phyloP scores from a whole-genome alignment of 2,329 filamentous ascomycete genomes.

The Chrysosphaeria jannelii region DNA sequence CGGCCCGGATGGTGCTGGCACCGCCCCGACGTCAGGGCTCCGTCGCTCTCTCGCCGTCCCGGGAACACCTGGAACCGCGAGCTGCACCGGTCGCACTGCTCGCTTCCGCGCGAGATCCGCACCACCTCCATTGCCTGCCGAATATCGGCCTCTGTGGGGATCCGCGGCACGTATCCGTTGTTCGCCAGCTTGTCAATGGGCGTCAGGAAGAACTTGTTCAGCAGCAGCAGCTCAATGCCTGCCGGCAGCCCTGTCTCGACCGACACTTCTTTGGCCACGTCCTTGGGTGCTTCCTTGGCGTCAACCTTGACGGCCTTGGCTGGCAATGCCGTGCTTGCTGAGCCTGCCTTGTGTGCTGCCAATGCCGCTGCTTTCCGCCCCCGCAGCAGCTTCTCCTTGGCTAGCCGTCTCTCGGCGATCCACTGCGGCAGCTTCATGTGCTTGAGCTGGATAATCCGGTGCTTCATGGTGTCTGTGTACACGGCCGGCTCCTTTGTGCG shows the following conservation, averaged over 20 bases:
- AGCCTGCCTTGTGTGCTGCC: background rate
- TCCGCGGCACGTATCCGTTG: slow-evolving; percentile 43
- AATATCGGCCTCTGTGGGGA: slow-evolving; percentile 37
- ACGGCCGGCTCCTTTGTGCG: slow-evolving; percentile 28
- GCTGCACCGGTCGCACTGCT: slow-evolving; percentile 65
- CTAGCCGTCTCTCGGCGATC: slow-evolving; percentile 24
- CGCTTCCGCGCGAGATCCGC: slow-evolving; percentile 41
- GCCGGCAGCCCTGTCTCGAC: slow-evolving; percentile 39
- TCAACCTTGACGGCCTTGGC: background rate
- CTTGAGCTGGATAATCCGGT: slow-evolving; percentile 44
- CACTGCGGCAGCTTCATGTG: slow-evolving; percentile 46
- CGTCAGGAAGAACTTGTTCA: slow-evolving; percentile 26
- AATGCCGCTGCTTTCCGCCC: slow-evolving; percentile 14
- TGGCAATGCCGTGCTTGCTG: background rate
- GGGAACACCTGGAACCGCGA: slow-evolving; percentile 80
- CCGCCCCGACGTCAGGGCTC: slow-evolving; percentile 38
- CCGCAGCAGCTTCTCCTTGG: slow-evolving; percentile 7
- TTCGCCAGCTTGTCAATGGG: slow-evolving; percentile 29
- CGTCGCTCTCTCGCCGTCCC: slow-evolving; percentile 48
- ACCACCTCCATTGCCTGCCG: slow-evolving; percentile 32
- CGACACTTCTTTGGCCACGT: background rate
- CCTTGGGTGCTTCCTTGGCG: background rate
- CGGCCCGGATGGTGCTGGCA: slow-evolving; percentile 65
- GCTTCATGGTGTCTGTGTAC: slow-evolving; percentile 64
- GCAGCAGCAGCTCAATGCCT: slow-evolving; percentile 34